Evolutionary conservation across 192 early-diverging fungal species (phyloP).

Genomic region (Backusella tarrabulga): DNA sequence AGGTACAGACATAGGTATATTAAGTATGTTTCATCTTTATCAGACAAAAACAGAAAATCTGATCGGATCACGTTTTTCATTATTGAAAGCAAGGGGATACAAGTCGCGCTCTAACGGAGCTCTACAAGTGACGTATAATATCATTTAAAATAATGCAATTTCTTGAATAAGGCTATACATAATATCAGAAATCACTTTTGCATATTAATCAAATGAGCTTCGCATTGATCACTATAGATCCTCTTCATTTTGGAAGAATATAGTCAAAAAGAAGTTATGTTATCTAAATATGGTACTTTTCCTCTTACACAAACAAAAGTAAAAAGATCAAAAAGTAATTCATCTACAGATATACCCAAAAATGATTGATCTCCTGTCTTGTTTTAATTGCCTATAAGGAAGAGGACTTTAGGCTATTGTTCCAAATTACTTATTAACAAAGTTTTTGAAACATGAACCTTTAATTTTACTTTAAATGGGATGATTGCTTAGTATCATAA

Average conservation of each 20-base stretch:
- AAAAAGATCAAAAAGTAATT: background rate
- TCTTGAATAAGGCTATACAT: background rate
- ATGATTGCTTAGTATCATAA: background rate
- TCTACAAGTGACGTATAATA: background rate
- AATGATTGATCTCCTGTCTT: background rate
- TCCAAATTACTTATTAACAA: background rate
- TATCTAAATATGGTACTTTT: background rate
- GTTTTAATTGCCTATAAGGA: background rate
- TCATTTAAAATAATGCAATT: no score
- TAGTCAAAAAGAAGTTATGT: background rate
- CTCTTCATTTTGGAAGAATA: background rate
- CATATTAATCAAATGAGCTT: background rate
- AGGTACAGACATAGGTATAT: no score
- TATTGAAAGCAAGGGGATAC: background rate
- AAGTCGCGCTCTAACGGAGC: background rate
- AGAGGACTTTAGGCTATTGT: background rate
- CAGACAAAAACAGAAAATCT: background rate
- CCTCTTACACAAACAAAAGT: background rate
- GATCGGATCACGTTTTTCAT: background rate
- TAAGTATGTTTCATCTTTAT: background rate
- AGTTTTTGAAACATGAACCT: no score
- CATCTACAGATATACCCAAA: background rate
- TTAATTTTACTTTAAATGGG: background rate
- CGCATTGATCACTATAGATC: background rate
- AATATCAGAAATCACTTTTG: background rate